Percentiles rank a stretch among this genome's conserved stretches.
These are phyloP conservation scores for Helicostylum pulchrum DNA, from an alignment of 192 early-diverging fungal species.

Conservation along the genomic window DNA sequence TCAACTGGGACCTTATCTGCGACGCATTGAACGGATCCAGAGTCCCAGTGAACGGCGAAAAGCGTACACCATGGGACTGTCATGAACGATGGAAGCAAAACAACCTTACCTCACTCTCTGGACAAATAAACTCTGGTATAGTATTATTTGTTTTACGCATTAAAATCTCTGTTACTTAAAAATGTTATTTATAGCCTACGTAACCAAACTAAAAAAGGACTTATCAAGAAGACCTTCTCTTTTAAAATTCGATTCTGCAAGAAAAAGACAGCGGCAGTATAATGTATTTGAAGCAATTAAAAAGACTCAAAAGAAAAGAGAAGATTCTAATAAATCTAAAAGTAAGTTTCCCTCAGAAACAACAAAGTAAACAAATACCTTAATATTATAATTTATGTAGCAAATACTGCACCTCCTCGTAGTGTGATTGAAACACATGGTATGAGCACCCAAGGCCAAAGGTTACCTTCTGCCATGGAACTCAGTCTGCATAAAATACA, in stretches of 20 bases:
- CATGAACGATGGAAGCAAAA: conserved; percentile 57
- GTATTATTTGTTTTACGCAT: too few relatives aligned
- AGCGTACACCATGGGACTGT: conserved; percentile 64
- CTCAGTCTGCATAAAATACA: conserved; percentile 50
- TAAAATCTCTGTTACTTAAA: too few relatives aligned
- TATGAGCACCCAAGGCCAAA: conserved; percentile 21
- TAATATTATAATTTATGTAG: conserved; percentile 11
- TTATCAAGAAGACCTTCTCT: conserved; percentile 25
- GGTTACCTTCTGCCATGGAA: conserved; percentile 48
- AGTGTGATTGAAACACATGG: conserved; percentile 43
- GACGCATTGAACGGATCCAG: conserved; percentile 56
- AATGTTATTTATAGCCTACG: conserved; percentile 21
- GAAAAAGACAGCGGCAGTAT: conserved; percentile 47
- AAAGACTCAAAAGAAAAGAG: conserved; percentile 56
- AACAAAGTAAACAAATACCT: background rate
- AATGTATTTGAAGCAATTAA: conserved; percentile 61
- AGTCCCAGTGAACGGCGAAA: conserved; percentile 45
- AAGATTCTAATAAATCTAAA: conserved; percentile 38
- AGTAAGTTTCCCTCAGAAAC: conserved; percentile 3
- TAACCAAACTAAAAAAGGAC: conserved; percentile 40
- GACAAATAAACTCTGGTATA: conserved; percentile 37
- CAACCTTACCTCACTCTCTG: conserved; percentile 39
- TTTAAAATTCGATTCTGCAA: conserved; percentile 28
- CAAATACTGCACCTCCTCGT: conserved; percentile 35
- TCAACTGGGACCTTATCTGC: conserved; percentile 68